Evolutionary conservation across 2,329 filamentous ascomycete species (phyloP), one percentile per base, ranked within the genome.

Genomic region (Pseudonectria foliicola): DNA sequence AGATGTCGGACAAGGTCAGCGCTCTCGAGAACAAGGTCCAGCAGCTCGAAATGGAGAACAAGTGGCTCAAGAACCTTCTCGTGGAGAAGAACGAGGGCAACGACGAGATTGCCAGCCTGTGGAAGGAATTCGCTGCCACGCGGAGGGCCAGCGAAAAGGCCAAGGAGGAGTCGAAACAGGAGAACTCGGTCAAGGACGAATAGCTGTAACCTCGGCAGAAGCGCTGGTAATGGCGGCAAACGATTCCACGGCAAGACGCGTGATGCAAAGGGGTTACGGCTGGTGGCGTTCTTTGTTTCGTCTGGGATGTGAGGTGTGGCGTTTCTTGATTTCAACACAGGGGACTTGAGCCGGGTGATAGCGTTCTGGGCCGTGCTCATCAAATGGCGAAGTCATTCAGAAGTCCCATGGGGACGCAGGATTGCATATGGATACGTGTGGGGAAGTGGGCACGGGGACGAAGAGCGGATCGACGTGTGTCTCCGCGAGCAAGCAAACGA

Each of bases 21-120:
- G 68, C 70, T 13, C 71, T 94, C 6, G 85, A 93, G 62, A 72
- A 72, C 51, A 77, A 78, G 39, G 81, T 92, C 35, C 73, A 75
- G 38, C 80, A 87, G 53, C 73, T 90, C n/a, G 82, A 87, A 65
- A 83, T 81, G 49, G 82, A 88, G 64, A 88, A 88, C 63, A 82
- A 83, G 56, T 87, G 82, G 83, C 63, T 88, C 45, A 85, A 85
- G 70, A 82, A 83, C 57, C 68, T 88, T 25, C 76, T 90, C 30
- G 83, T 85, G 33, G 85, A 89, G 60, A 90, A 89, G 71, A 85
- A 86, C 48, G 82, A 81, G 44, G 70, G 70, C 45, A 71, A 65
- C 48, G 71, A 75, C 26, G 64, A 73, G 38, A 61, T 75, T 29
- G 57, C 67, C 24, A 63, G 67, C 1, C 57, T 75, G 34, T 64